Base-by-base conservation (phyloP, 495 filamentous ascomycete genomes). In the Lepidopterella palustris region DNA sequence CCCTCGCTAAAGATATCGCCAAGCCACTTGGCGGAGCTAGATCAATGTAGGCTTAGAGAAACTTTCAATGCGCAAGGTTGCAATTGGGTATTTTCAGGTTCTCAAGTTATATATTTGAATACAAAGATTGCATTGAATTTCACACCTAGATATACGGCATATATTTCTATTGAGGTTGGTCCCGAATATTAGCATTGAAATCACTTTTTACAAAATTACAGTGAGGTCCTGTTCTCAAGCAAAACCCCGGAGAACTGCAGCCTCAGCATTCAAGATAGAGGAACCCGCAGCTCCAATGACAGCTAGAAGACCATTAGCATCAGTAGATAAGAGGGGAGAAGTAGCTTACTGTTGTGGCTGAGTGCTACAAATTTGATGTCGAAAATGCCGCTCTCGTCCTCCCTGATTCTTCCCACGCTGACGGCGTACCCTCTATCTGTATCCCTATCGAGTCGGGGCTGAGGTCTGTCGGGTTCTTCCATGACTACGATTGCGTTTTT, bases 281-380 rank as follows among this genome's bases (percentile, higher is more conserved):
- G 89, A 93, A 29, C 93, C 93, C 9, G 93, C 91, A 35, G 93
- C 93, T 64, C 92, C 92, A 69, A 98, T 92, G 45, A 98, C 85
- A 45, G 92, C 84, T 87, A 59, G 6, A n/a, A 55, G 4, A 27
- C 10, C 8, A 39, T 71, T 45, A 72, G 69, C 20, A 48, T n/a
- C 0, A 15, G 1, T 39, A 20, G 15, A 50, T 52, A 42, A 15
- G 23, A 15, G 49, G 25, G 20, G 6, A 24, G 35, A 26, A 28
- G 35, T 28, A n/a, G 79, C 83, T 79, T 73, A 85, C 84, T 77
- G 55, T 77, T 77, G 58, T 77, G 73, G 58, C 74, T 76, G 60
- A 77, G 60, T 39, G 74, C 74, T 26, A 76, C 73, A 64, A 77
- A 77, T 54, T 74, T 74, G 65, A 77, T 67, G 45, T 76, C 74